phyloP scores from a whole-genome alignment of 139 green algal species.

The Chlorella sp. region DNA sequence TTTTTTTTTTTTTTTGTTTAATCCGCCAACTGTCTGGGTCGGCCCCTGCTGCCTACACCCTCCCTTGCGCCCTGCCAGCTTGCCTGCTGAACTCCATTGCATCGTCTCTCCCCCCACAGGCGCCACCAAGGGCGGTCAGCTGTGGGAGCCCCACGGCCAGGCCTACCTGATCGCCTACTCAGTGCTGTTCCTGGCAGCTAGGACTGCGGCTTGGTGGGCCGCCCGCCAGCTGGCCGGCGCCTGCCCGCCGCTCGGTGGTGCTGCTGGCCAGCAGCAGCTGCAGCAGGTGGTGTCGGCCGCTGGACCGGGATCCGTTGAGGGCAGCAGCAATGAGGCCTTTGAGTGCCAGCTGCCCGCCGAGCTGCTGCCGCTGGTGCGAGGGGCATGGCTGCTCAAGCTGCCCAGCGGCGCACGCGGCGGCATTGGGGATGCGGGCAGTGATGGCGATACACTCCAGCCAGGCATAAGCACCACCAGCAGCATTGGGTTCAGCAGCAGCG shows the following conservation, averaged over 20 bases:
- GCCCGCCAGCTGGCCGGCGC: not conserved
- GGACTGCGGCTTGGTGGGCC: constrained; percentile 15
- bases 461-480: too few relatives aligned
- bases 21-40: too few relatives aligned
- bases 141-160: constrained; percentile 32
- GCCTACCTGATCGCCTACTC: constrained; percentile 45
- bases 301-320: not conserved
- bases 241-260: not conserved
- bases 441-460: too few relatives aligned
- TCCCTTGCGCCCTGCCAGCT: too few relatives aligned
- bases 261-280: too few relatives aligned
- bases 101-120: not conserved
- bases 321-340: not conserved
- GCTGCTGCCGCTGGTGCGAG: constrained; percentile 53
- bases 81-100: too few relatives aligned
- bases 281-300: not conserved
- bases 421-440: too few relatives aligned
- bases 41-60: too few relatives aligned
- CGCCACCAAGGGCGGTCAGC: not conserved
- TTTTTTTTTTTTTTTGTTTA: too few relatives aligned
- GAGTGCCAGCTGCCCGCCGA: constrained; percentile 16
- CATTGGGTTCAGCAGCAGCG: too few relatives aligned
- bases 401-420: constrained; percentile 16
- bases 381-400: constrained; percentile 58
- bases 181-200: constrained; percentile 29